phyloP scores from a whole-genome alignment of 2,329 filamentous ascomycete species.

The Calycina herbarum region DNA sequence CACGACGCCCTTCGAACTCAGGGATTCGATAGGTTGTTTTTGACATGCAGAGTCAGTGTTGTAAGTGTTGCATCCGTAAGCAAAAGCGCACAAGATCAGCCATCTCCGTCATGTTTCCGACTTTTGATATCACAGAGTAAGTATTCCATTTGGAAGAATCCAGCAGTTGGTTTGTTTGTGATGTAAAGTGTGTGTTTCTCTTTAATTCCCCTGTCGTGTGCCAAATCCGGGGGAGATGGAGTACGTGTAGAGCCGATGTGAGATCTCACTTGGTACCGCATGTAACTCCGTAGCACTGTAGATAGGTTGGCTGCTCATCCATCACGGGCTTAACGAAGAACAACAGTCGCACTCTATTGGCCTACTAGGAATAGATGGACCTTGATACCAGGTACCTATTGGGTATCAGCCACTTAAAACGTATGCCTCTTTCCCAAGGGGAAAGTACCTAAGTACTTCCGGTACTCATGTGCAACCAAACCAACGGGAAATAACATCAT shows the following conservation, averaged over 20 bases:
- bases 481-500: constrained; percentile 1
- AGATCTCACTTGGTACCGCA: constrained; percentile 4
- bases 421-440: constrained; percentile 4
- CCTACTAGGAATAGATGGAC: too few species aligned
- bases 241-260: background rate
- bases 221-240: background rate
- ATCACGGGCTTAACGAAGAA: too few species aligned
- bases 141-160: background rate
- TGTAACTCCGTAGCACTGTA: background rate
- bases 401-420: too few species aligned
- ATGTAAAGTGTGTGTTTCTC: background rate
- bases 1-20: constrained; percentile 5
- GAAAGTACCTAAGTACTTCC: background rate
- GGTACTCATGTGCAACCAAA: constrained; percentile 1
- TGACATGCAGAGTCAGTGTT: background rate
- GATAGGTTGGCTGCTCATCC: too few species aligned
- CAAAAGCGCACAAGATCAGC: constrained; percentile 19
- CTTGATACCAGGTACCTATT: too few species aligned
- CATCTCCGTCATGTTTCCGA: constrained; percentile 21
- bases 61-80: constrained; percentile 7
- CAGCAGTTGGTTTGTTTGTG: constrained; percentile 1
- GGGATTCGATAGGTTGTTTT: constrained; percentile 11
- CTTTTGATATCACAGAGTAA: constrained; percentile 13
- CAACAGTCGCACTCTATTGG: too few species aligned
- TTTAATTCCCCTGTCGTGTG: background rate